These are phyloP conservation scores for Didymella arachidicola DNA, from an alignment of 2,329 filamentous ascomycete genomes.

Conservation along the genomic window DNA sequence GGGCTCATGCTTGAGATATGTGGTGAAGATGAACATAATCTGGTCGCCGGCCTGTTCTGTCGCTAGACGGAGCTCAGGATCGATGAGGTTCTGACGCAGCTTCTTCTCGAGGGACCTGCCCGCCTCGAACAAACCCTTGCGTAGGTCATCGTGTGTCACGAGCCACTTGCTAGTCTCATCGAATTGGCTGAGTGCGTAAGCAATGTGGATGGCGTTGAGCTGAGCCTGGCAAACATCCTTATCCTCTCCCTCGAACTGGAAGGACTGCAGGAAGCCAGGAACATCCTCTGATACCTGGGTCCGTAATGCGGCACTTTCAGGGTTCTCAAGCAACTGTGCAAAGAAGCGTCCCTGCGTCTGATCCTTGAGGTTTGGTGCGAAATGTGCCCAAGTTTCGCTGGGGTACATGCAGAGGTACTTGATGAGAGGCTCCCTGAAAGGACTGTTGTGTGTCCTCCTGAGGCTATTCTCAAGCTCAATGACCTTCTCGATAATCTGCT, in stretches of 20 bases:
- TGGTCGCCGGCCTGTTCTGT: conserved; percentile 90
- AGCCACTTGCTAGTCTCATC: conserved; percentile 72
- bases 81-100: conserved; percentile 72
- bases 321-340: conserved; percentile 81
- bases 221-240: conserved; percentile 77
- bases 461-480: conserved; percentile 85
- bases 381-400: conserved; percentile 82
- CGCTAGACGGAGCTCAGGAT: conserved; percentile 77
- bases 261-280: conserved; percentile 72
- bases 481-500: conserved; percentile 87
- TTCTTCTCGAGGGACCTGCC: conserved; percentile 82
- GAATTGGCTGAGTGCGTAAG: conserved; percentile 78
- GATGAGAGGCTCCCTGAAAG: conserved; percentile 88
- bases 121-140: conserved; percentile 67
- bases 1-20: conserved; percentile 76
- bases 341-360: conserved; percentile 90
- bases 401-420: conserved; percentile 94
- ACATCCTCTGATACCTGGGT: conserved; percentile 77
- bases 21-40: conserved; percentile 83
- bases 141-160: conserved; percentile 61
- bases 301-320: conserved; percentile 76
- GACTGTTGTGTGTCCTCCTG: conserved; percentile 86
- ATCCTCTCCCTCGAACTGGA: conserved; percentile 68
- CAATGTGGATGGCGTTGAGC: conserved; percentile 86
- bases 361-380: conserved; percentile 81